Base-by-base conservation (phyloP, 1,284 basidiomycete genomes). In the Cryptococcus jaspeensis region DNA sequence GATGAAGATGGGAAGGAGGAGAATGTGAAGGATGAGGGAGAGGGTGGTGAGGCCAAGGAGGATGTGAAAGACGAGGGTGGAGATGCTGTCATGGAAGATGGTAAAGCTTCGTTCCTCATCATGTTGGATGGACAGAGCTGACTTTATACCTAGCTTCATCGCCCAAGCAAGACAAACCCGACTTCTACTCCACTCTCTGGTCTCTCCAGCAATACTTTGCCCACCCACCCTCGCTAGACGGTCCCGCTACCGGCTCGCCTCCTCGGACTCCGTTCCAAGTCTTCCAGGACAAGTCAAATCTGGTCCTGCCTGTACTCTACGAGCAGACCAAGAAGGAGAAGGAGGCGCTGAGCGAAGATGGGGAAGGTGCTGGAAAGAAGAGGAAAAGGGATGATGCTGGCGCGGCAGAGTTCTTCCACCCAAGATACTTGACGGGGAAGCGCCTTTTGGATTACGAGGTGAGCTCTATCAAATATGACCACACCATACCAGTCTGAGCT, bases 171-270 rank as follows among this genome's bases (percentile, higher is more conserved):
- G 62, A 32, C 28, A 32, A 68, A 49, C 60, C 63, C 25, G 67
- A 74, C 41, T 73, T 78, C 44, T 78, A 78, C 61, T 61, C 66
- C 3, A 74, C 73, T 0, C 65, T 78, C 18, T 78, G 76, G 76
- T 74, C 74, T 1, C 55, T 78, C 15, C 76, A 78, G 52, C 58
- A 70, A 51, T 76, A 66, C 65, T 76, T 78, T 53, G 65, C 76
- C 11, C 63, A 70, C 50, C 76, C 76, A 7, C 69, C 75, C 4
- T 61, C 64, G 15, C 64, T 78, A 2, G 70, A 67, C 45, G 72
- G 71, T n/a, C 70, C 69, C 11, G 41, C 72, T 0, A 23, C 36
- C 2, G 58, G 61, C 7, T 54, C 56, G 11, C 60, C 63, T 16
- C 53, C 60, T 1, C 55, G 52, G 49, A 66, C 72, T 22, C 65